Evolutionary conservation across 169 alveolate genomes (phyloP).

Genomic region (Eimeria sp.): DNA sequence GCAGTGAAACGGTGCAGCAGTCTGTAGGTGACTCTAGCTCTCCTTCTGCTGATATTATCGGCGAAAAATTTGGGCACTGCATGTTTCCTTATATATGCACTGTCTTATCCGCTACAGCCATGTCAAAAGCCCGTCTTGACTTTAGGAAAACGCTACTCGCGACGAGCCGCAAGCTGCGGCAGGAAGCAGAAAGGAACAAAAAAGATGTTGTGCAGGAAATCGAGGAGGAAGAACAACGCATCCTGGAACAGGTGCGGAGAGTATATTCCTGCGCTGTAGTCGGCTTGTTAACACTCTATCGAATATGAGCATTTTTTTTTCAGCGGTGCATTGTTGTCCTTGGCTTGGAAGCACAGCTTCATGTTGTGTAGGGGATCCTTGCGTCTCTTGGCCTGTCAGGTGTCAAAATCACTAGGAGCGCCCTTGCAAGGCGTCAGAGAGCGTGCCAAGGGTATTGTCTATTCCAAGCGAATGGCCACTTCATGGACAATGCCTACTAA

Average conservation of each 20-base stretch:
- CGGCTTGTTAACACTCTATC: no score
- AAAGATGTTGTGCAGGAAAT: conserved; percentile 81
- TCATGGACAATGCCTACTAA: conserved; percentile 78
- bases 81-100: not conserved
- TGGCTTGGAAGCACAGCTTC: not conserved
- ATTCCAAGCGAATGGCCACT: conserved; percentile 81
- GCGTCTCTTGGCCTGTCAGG: conserved; percentile 67
- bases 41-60: not conserved
- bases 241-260: conserved; percentile 82
- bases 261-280: not conserved
- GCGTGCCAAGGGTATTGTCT: conserved; percentile 88
- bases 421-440: conserved; percentile 87
- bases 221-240: conserved; percentile 84
- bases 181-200: conserved; percentile 86
- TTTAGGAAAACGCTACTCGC: conserved; percentile 86
- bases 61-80: not conserved
- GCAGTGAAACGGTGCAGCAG: not conserved
- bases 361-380: not conserved
- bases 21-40: no score
- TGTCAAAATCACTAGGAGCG: conserved; percentile 86
- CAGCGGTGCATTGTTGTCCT: not conserved
- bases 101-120: conserved; percentile 45
- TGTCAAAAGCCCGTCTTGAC: conserved; percentile 79
- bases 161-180: conserved; percentile 84
- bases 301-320: not conserved